These are phyloP conservation scores for Inga leiocalycina DNA, from an alignment of 306 rosid genomes.

Conservation along the genomic window DNA sequence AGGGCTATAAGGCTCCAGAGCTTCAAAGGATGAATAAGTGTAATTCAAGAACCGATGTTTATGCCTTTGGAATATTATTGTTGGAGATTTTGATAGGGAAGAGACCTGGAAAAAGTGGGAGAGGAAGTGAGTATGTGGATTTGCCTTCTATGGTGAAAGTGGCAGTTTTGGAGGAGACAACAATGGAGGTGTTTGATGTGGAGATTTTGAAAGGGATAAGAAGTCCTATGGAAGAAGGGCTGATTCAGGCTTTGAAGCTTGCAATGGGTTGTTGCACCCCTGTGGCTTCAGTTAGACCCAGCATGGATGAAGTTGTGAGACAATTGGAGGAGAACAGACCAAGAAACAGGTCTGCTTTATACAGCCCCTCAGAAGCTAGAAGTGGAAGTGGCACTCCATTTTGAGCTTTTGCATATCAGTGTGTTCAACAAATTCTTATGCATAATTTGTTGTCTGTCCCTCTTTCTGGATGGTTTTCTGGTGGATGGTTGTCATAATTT, in stretches of 20 bases:
- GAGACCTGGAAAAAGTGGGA: constrained; percentile 84
- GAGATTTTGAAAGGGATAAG: constrained; percentile 87
- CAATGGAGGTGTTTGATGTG: constrained; percentile 92
- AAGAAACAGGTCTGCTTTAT: constrained; percentile 94
- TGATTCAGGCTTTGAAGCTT: constrained; percentile 87
- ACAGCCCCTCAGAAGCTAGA: constrained; percentile 96
- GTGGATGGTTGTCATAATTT: background rate
- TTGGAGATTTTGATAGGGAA: constrained; percentile 88
- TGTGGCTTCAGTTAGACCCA: constrained; percentile 88
- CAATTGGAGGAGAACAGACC: constrained; percentile 99
- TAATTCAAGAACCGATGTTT: constrained; percentile 85
- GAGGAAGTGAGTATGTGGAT: constrained; percentile 69
- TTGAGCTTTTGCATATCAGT: constrained; percentile 49
- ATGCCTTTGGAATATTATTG: constrained; percentile 83
- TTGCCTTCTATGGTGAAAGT: constrained; percentile 94
- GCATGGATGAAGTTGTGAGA: constrained; percentile 96
- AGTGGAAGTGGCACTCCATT: constrained; percentile 96
- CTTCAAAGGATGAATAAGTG: constrained; percentile 96
- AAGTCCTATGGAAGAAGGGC: constrained; percentile 95
- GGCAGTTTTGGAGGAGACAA: constrained; percentile 92
- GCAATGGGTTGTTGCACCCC: constrained; percentile 99
- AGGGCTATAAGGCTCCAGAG: constrained; percentile 94
- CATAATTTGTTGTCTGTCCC: constrained; percentile 26
- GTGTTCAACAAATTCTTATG: constrained; percentile 23
- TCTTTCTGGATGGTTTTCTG: constrained; percentile 13